Evolutionary conservation across 805 yeast species (phyloP).

Genomic region (Cyberlindnera lachancei): DNA sequence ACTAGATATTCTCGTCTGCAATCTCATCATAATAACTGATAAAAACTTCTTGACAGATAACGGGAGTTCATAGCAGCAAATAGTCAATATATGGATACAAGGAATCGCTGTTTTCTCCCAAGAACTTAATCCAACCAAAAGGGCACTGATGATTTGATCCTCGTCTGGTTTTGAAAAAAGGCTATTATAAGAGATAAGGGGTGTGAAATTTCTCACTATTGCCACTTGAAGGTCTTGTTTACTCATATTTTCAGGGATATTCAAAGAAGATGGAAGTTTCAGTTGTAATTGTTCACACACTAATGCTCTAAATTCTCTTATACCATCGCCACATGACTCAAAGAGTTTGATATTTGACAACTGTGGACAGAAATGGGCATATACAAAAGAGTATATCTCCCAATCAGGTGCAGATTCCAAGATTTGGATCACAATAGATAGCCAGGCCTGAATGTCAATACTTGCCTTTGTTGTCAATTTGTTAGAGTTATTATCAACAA

Average conservation of each 20-base stretch:
- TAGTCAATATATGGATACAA: constrained; percentile 64
- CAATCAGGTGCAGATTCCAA: constrained; percentile 51
- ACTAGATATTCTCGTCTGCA: constrained; percentile 70
- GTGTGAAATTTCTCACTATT: constrained; percentile 51
- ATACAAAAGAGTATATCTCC: constrained; percentile 61
- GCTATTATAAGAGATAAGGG: constrained; percentile 53
- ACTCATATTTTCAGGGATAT: constrained; percentile 36
- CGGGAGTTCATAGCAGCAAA: constrained; percentile 79
- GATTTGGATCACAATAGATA: constrained; percentile 39
- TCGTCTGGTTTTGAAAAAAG: constrained; percentile 48
- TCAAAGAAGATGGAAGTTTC: constrained; percentile 35
- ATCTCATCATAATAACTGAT: constrained; percentile 58
- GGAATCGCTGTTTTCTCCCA: constrained; percentile 79
- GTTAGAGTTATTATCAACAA: constrained; percentile 20
- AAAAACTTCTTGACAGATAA: constrained; percentile 60
- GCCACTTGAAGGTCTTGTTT: constrained; percentile 63
- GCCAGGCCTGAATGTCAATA: constrained; percentile 45
- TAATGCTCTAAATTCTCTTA: constrained; percentile 34
- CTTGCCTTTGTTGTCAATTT: constrained; percentile 8
- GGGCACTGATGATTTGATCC: constrained; percentile 54
- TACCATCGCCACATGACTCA: constrained; percentile 29
- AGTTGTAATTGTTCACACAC: constrained; percentile 54
- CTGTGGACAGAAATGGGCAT: constrained; percentile 69
- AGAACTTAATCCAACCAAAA: constrained; percentile 54
- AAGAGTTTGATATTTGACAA: constrained; percentile 52